A percentile compares a stretch with the other conserved stretches of the same genome.
phyloP scores from a whole-genome alignment of 2,329 filamentous ascomycete genomes.

The Fusarium cicatricum region DNA sequence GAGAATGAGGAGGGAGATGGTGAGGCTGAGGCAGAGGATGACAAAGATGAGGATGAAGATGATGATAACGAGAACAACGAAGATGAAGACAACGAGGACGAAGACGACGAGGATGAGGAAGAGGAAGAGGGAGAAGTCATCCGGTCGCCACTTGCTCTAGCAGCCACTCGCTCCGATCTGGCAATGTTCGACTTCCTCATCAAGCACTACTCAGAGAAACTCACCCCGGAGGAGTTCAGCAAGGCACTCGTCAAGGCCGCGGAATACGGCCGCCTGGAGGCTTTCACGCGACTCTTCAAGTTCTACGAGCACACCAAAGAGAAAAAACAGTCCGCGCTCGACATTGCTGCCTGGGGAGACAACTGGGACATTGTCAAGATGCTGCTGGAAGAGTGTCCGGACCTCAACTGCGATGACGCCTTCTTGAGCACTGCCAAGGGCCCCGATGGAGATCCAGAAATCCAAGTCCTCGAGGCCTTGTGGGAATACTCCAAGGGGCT shows the following conservation, averaged over 20 bases:
- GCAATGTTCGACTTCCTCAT: slow-evolving; percentile 54
- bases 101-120: not conserved
- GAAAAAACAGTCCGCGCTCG: slow-evolving; percentile 47
- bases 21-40: not conserved
- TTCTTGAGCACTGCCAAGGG: slow-evolving; percentile 46
- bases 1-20: not conserved
- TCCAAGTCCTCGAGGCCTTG: slow-evolving; percentile 47
- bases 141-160: slow-evolving; percentile 48
- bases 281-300: slow-evolving; percentile 49
- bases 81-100: not conserved
- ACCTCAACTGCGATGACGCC: slow-evolving; percentile 47
- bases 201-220: slow-evolving; percentile 49
- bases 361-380: slow-evolving; percentile 51
- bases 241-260: slow-evolving; percentile 52
- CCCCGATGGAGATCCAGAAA: slow-evolving; percentile 44
- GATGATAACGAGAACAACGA: not conserved
- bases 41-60: not conserved
- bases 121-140: slow-evolving; percentile 26
- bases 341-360: slow-evolving; percentile 43
- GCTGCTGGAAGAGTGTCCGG: slow-evolving; percentile 45
- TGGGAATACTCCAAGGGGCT: slow-evolving; percentile 49
- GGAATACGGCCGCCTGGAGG: slow-evolving; percentile 49
- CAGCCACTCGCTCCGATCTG: slow-evolving; percentile 49
- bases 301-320: slow-evolving; percentile 45
- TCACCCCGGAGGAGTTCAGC: slow-evolving; percentile 50